phyloP scores from a whole-genome alignment of 23 red algal genomes.

The Cyanidioschyzon merolae region DNA sequence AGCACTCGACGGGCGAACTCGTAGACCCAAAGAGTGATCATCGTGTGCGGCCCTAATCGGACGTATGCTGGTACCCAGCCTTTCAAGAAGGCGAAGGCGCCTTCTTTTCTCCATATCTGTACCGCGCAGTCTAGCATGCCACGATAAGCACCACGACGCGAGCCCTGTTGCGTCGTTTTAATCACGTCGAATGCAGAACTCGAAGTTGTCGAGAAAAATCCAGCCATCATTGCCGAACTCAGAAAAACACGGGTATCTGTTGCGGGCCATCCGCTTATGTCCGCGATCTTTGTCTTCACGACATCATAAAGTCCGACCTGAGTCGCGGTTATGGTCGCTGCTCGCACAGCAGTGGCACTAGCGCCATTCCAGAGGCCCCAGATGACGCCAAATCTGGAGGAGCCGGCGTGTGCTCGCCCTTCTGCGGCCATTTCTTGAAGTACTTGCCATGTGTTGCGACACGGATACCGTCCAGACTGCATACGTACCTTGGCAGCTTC shows the following conservation, averaged over 20 bases:
- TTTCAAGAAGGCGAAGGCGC: constrained; percentile 14
- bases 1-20: background rate
- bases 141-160: background rate
- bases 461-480: constrained; percentile 17
- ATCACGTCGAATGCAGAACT: constrained; percentile 17
- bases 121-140: constrained; percentile 9
- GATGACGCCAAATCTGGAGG: background rate
- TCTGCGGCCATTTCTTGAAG: constrained; percentile 1
- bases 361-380: constrained; percentile 20
- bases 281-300: background rate
- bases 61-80: constrained; percentile 23
- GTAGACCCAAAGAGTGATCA: constrained; percentile 26
- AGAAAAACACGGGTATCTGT: background rate
- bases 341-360: constrained; percentile 14
- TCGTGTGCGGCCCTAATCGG: constrained; percentile 27
- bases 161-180: constrained; percentile 19
- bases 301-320: constrained; percentile 26
- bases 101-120: background rate
- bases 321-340: constrained; percentile 16
- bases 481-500: constrained; percentile 31
- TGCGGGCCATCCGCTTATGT: background rate
- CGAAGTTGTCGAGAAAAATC: constrained; percentile 21
- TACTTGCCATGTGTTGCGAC: background rate
- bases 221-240: background rate
- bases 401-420: background rate